Percentiles rank a stretch among this genome's conserved stretches.
phyloP scores from a whole-genome alignment of 2,329 filamentous ascomycete species.

The Delphinella strobiligena region DNA sequence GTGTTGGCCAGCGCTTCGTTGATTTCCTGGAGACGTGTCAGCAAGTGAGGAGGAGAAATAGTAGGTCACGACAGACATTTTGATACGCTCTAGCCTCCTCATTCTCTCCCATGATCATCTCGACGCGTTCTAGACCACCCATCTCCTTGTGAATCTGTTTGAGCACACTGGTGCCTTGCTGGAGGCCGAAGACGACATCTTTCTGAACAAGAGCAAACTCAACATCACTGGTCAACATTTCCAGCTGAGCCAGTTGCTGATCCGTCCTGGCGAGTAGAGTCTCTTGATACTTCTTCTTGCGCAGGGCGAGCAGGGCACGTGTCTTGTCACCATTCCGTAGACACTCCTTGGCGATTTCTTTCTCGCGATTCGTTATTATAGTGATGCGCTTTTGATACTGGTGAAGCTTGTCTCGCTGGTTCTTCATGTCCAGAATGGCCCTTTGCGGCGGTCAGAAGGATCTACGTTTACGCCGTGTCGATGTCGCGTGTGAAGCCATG shows the following conservation, averaged over 20 bases:
- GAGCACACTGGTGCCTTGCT: constrained; percentile 82
- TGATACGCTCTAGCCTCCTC: constrained; percentile 89
- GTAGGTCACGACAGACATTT: constrained; percentile 42
- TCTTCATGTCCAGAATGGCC: constrained; percentile 95
- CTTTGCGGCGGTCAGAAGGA: constrained; percentile 34
- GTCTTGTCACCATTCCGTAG: constrained; percentile 67
- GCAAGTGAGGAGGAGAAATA: constrained; percentile 5
- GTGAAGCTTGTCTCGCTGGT: constrained; percentile 90
- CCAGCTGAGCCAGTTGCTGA: constrained; percentile 82
- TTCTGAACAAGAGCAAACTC: constrained; percentile 97
- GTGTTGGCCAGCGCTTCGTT: constrained; percentile 79
- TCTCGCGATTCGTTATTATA: constrained; percentile 76
- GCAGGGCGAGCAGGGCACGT: constrained; percentile 73
- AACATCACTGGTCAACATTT: constrained; percentile 76
- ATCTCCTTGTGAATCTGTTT: constrained; percentile 91
- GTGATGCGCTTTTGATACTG: constrained; percentile 90
- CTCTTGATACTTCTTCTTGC: constrained; percentile 95
- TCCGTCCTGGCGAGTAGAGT: constrained; percentile 81
- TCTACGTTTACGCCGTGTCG: constrained; percentile 6
- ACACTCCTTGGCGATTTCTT: constrained; percentile 71
- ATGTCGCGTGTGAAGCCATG: constrained; percentile 1
- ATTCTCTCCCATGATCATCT: constrained; percentile 88
- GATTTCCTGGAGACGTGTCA: constrained; percentile 57
- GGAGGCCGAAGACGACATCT: constrained; percentile 82
- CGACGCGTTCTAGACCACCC: constrained; percentile 85